A percentile compares a stretch with the other conserved stretches of the same genome.
These are phyloP conservation scores for Vaccinium myrtillus DNA, from an alignment of 148 eudicot species.

Conservation along the genomic window DNA sequence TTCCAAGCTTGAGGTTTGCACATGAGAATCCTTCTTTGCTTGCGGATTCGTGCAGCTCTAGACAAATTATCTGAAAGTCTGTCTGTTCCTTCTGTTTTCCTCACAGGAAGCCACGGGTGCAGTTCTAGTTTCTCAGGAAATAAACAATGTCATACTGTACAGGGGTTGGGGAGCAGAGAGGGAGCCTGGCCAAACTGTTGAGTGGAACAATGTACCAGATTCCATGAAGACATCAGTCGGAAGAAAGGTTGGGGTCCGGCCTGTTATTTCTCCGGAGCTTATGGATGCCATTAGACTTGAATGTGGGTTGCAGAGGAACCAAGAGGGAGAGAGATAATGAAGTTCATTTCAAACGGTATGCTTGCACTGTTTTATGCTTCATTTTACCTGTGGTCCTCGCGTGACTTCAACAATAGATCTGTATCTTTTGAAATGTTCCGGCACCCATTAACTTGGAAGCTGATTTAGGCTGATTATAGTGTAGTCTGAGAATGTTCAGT, in stretches of 20 bases:
- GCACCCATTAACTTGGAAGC: not conserved
- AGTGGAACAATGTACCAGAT: conserved; percentile 7
- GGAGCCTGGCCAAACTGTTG: conserved; percentile 29
- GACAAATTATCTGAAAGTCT: not conserved
- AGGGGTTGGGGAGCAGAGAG: conserved; percentile 80
- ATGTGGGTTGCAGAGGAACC: conserved; percentile 58
- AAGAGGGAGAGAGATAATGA: conserved; percentile 6
- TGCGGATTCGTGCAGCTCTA: conserved; percentile 13
- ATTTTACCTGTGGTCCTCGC: not conserved
- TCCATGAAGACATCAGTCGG: conserved; percentile 9
- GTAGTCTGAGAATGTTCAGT: not conserved
- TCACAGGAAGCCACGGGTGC: conserved; percentile 86
- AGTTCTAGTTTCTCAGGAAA: conserved; percentile 82
- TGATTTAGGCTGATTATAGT: not conserved
- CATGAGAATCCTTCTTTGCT: not conserved
- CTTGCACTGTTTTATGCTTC: conserved; percentile 1
- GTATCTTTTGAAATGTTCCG: not conserved
- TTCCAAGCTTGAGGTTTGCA: conserved; percentile 71
- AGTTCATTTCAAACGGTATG: not conserved
- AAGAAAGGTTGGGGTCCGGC: conserved; percentile 15
- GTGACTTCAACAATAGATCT: not conserved
- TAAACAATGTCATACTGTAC: conserved; percentile 81
- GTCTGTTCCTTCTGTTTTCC: conserved; percentile 16
- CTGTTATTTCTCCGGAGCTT: conserved; percentile 66
- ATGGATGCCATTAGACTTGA: conserved; percentile 83